Evolutionary conservation across 768 basidiomycete genomes (phyloP), one percentile per base, ranked within the genome.

Genomic region (Psilocybe cyanescens): DNA sequence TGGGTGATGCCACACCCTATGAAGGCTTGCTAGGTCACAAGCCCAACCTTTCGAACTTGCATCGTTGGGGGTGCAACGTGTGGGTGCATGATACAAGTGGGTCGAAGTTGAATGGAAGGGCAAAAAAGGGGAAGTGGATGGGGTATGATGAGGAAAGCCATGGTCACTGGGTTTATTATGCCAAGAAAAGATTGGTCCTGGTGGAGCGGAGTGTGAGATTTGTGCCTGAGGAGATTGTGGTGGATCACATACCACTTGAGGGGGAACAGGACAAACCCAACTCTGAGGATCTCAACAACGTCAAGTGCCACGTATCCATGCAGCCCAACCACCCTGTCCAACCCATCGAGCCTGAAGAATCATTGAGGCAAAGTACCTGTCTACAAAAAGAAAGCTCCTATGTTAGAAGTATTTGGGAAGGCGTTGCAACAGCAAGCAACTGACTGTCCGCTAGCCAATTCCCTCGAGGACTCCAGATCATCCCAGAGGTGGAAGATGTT

Each of bases 161-260:
- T 19, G 19, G 19, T 19, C 19, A 19, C 19, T 19, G 19, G 19
- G 19, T 19, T 19, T 19, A 19, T 19, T 19, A 19, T 19, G 19
- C 19, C 19, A 19, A 19, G 19, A 19, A 19, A 19, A 19, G 19
- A 19, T 19, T 19, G 19, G 19, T 19, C 19, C 19, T 64, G 30
- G 65, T 70, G 54, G 76, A 70, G 12, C 52, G 66, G 1, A 80
- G 74, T 70, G 55, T 81, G 7, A 78, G 80, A 17, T 68, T 72
- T 58, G 72, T 75, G 50, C 19, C 19, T 19, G 61, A 68, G 4
- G 3, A 66, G 28, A 71, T 57, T 1, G 63, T 68, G n/a, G 78
- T 52, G 69, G 0, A 62, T 80, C 11, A 66, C 14, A 69, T 19
- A 19, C 19, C 19, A 19, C 19, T 19, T 19, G 19, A 19, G 19